Percentiles rank a stretch among this genome's conserved stretches.
These are phyloP conservation scores for Lojkania enalia DNA, from an alignment of 2,329 filamentous ascomycete genomes.

Conservation along the genomic window DNA sequence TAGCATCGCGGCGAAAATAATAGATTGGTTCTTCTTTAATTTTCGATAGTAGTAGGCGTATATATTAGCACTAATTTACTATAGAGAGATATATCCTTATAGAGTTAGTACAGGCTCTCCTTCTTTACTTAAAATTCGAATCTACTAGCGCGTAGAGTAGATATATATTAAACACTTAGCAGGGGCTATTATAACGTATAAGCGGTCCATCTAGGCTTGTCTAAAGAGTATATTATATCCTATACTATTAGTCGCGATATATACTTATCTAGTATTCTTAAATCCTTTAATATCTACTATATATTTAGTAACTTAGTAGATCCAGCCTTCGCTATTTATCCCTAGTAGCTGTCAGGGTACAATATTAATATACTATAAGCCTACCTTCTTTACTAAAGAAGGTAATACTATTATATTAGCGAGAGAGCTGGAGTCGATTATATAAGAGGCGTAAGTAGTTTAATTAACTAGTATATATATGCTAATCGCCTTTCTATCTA, in stretches of 20 bases:
- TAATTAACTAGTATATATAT: conserved; percentile 1
- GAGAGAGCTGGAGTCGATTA: neutral
- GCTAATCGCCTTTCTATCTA: conserved; percentile 1
- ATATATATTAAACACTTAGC: conserved; percentile 1
- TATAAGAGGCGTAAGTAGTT: neutral
- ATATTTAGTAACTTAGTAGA: neutral
- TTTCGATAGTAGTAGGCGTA: no score
- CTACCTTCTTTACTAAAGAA: neutral
- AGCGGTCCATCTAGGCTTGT: neutral
- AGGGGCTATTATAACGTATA: neutral
- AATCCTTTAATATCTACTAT: conserved; percentile 1
- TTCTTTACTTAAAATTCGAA: neutral
- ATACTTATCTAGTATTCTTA: neutral
- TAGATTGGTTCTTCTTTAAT: no score
- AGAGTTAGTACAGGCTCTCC: no score
- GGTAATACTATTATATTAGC: neutral
- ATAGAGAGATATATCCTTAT: no score
- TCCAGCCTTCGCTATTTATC: neutral
- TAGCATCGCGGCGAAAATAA: neutral
- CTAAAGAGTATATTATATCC: neutral
- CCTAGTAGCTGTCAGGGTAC: neutral
- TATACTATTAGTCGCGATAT: neutral
- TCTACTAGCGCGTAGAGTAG: neutral
- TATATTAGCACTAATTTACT: no score
- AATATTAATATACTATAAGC: neutral